A percentile compares a stretch with the other conserved stretches of the same genome.
These are phyloP conservation scores for Leccinum pseudoinsigne DNA, from an alignment of 1,284 basidiomycete genomes.

Conservation along the genomic window DNA sequence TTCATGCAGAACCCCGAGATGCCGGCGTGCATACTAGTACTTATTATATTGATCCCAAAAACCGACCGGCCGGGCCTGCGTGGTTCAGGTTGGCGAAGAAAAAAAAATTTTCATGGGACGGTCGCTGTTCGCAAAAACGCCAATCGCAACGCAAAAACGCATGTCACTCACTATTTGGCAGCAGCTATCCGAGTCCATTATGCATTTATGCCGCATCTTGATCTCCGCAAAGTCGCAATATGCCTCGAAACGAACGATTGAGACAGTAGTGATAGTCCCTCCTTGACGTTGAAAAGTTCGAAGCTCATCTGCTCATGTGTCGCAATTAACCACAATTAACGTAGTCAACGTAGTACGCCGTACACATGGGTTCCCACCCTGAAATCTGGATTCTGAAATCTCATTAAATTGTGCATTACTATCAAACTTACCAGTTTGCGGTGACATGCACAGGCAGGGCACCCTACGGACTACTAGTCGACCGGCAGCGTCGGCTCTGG, in stretches of 20 bases:
- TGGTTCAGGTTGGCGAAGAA: not conserved
- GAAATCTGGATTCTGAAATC: not conserved
- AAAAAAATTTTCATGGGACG: not conserved
- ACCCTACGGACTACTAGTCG: conserved; percentile 1
- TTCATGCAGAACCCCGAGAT: not conserved
- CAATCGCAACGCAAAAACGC: not conserved
- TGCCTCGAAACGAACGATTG: conserved; percentile 16
- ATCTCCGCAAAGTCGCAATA: conserved; percentile 15
- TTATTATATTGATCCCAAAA: not conserved
- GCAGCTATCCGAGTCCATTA: conserved; percentile 9
- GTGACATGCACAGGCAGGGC: conserved; percentile 9
- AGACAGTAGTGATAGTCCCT: conserved; percentile 6
- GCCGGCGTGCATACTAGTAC: not conserved
- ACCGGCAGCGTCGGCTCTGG: conserved; percentile 4
- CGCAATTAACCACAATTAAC: not conserved
- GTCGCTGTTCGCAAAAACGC: not conserved
- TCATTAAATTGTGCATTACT: conserved; percentile 4
- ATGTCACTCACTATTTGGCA: not conserved
- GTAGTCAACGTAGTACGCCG: conserved; percentile 12
- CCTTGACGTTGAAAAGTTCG: conserved; percentile 2
- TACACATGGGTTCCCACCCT: conserved; percentile 8
- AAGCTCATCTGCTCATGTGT: not conserved
- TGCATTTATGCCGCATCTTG: conserved; percentile 1
- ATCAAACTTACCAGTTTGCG: conserved; percentile 1
- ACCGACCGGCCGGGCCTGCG: not conserved